Evolutionary conservation across 1,139 yeast species (phyloP), one percentile per base, ranked within the genome.

Genomic region (Kurtzmaniella natalensis): DNA sequence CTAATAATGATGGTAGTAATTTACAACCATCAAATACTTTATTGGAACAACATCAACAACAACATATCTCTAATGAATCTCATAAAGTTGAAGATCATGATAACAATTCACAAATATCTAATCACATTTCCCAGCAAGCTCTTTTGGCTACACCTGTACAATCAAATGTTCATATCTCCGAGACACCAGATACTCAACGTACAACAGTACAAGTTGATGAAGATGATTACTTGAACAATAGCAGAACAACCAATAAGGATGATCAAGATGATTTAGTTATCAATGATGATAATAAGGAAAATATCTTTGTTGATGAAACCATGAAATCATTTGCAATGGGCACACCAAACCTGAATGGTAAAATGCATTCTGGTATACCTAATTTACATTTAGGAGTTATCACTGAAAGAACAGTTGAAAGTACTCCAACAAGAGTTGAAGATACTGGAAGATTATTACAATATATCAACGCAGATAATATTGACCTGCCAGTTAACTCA

Each of bases 101-200:
- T 11, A 16, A 14, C 18, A 25, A 22, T 28, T 11, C 22, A 3
- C 28, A 25, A 11, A 10, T 14, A 22, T 18, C 18, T 7, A 21
- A 8, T 21, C n/a, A 5, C n/a, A n/a, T 10, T 10, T 21, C n/a
- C 11, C 14, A 11, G 23, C 22, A 32, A 17, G n/a, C n/a, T n/a
- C 48, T 51, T 10, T 48, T 63, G 39, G 61, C 65, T 1, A 68
- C 74, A 1, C 74, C 74, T 5, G 56, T 65, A 4, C 70, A 67
- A 39, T 11, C 29, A 8, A 17, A 26, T 17, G 11, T 17, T 10
- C 19, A 17, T 10, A 11, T 17, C 8, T 37, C 42, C 11, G 72
- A 66, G 34, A 69, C 75, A 1, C 75, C 75, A 2, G 75, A 70
- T 40, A 69, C 75, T 15, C 74, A 69, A 43, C 45, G 67, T 28